Percentiles rank a stretch among this genome's conserved stretches.
Conservation (phyloP, 345 rosid species). For the Hibiscus syriacus region DNA sequence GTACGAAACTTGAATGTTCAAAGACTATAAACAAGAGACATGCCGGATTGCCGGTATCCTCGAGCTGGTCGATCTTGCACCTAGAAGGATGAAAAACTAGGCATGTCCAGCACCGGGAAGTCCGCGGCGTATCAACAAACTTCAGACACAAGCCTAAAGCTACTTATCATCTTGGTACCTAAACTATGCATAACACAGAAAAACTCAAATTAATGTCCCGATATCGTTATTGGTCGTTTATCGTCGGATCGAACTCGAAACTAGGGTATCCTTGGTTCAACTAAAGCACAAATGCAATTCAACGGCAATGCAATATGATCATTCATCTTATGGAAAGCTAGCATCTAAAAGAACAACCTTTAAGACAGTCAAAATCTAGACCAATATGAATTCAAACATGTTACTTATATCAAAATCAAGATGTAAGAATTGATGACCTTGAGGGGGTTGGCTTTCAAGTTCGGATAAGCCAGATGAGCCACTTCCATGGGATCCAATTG, state of each 20-base stretch:
- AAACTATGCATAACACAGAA: not conserved
- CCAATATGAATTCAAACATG: not conserved
- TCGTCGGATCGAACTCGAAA: too few species aligned
- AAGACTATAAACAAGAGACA: too few species aligned
- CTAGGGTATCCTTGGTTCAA: not conserved
- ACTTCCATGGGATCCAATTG: slow-evolving; percentile 53
- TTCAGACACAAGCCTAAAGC: not conserved
- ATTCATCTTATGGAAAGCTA: not conserved
- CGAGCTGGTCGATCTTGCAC: not conserved
- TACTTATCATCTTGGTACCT: not conserved
- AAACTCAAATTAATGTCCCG: not conserved
- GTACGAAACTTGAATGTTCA: too few species aligned
- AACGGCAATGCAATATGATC: not conserved
- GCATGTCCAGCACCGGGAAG: not conserved
- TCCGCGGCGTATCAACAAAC: not conserved
- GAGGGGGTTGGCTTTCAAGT: slow-evolving; percentile 35
- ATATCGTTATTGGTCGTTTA: not conserved
- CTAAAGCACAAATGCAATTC: not conserved
- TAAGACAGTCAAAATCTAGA: not conserved
- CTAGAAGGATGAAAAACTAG: not conserved
- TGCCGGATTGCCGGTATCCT: too few species aligned
- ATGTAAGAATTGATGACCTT: slow-evolving; percentile 27
- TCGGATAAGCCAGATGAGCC: slow-evolving; percentile 57
- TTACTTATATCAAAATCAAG: not conserved
- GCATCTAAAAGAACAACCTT: not conserved